A percentile compares a stretch with the other conserved stretches of the same genome.
phyloP scores from a whole-genome alignment of 2,329 filamentous ascomycete species.

The Fusarium pseudonygamai region DNA sequence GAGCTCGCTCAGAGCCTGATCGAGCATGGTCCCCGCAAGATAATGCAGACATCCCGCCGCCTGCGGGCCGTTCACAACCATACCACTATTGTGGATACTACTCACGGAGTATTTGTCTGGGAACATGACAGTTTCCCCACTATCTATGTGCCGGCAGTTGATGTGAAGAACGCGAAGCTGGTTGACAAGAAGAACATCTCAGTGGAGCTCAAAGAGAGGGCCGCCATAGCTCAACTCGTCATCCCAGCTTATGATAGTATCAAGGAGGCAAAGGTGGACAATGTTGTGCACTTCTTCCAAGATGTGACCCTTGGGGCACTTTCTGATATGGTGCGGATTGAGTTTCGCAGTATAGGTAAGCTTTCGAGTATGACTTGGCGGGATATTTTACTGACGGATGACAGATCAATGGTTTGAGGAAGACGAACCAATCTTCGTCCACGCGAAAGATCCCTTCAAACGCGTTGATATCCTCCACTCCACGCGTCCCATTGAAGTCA shows the following conservation, averaged over 20 bases:
- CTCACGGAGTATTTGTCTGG: conserved; percentile 52
- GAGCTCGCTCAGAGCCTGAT: conserved; percentile 24
- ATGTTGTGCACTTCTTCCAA: conserved; percentile 52
- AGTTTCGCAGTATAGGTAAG: conserved; percentile 50
- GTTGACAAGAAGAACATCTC: conserved; percentile 42
- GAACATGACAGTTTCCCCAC: conserved; percentile 60
- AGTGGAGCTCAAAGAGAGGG: conserved; percentile 37
- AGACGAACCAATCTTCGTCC: conserved; percentile 66
- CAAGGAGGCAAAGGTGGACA: conserved; percentile 43
- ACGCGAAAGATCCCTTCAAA: conserved; percentile 75
- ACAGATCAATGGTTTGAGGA: conserved; percentile 61
- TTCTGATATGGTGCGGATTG: conserved; percentile 47
- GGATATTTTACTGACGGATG: background rate
- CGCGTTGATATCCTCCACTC: conserved; percentile 70
- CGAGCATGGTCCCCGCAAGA: conserved; percentile 33
- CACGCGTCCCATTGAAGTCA: conserved; percentile 61
- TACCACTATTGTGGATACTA: conserved; percentile 50
- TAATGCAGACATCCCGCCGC: conserved; percentile 40
- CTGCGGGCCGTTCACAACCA: conserved; percentile 49
- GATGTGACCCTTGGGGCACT: conserved; percentile 49
- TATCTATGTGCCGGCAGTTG: conserved; percentile 51
- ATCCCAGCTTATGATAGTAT: conserved; percentile 40
- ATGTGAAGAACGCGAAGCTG: conserved; percentile 43
- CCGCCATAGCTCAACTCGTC: conserved; percentile 46
- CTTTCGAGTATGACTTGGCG: accelerated